Evolutionary conservation across 352 stramenopile genomes (phyloP).

Genomic region (Thalassiosira livingstoniorum): DNA sequence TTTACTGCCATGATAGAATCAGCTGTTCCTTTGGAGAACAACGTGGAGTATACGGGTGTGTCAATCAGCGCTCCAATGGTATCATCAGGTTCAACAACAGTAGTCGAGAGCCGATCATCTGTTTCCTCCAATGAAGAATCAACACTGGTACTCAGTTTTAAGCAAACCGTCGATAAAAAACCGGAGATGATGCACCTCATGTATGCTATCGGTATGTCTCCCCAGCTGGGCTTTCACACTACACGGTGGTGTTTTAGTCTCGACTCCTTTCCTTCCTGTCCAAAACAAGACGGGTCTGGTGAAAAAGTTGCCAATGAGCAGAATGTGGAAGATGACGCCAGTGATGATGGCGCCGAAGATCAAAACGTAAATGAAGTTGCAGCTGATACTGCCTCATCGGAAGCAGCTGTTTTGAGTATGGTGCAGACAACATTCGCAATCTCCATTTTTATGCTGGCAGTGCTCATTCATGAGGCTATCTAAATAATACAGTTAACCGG

Average conservation of each 20-base stretch:
- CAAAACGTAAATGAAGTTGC: no score
- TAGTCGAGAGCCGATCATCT: slow-evolving; percentile 5
- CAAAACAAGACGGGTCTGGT: no score
- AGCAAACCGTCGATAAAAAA: slow-evolving; percentile 25
- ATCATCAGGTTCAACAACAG: background rate
- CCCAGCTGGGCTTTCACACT: slow-evolving; percentile 51
- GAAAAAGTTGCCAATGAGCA: no score
- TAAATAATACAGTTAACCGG: no score
- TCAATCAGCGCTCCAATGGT: slow-evolving; percentile 28
- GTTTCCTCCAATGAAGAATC: background rate
- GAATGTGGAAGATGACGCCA: background rate
- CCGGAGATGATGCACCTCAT: slow-evolving; percentile 61
- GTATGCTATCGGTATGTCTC: slow-evolving; percentile 62
- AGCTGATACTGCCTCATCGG: no score
- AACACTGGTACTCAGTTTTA: slow-evolving; percentile 45
- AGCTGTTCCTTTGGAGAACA: slow-evolving; percentile 37
- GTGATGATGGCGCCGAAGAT: background rate
- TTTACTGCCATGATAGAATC: slow-evolving; percentile 45
- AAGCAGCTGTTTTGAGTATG: no score
- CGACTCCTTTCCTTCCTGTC: background rate
- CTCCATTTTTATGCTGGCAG: no score
- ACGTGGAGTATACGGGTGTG: slow-evolving; percentile 36
- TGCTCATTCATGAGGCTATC: no score
- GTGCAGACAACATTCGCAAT: no score
- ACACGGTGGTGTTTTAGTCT: slow-evolving; percentile 60